Evolutionary conservation across 2,329 filamentous ascomycete species (phyloP).

Genomic region (Aspergillus thermomutatus): DNA sequence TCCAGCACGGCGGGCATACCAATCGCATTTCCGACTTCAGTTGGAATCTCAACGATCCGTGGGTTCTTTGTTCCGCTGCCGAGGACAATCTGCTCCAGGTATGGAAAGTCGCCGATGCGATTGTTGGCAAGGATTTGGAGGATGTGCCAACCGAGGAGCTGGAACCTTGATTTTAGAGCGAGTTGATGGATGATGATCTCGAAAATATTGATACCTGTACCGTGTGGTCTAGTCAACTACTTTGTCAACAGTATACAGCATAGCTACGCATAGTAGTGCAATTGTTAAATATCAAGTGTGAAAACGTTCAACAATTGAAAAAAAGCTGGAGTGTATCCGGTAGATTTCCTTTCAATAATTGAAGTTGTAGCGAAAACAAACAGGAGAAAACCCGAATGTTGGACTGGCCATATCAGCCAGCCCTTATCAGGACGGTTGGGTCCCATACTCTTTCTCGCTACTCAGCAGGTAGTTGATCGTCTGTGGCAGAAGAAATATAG

Average conservation of each 20-base stretch:
- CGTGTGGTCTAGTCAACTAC: background rate
- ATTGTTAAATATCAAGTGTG: background rate
- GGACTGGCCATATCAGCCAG: too few relatives aligned
- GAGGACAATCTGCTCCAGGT: slow-evolving; percentile 97
- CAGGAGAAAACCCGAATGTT: background rate
- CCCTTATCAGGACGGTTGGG: too few relatives aligned
- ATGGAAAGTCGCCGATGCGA: slow-evolving; percentile 81
- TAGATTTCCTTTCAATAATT: background rate
- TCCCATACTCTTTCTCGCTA: too few relatives aligned
- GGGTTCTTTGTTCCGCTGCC: slow-evolving; percentile 91
- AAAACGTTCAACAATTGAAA: background rate
- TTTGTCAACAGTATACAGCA: slow-evolving; percentile 31
- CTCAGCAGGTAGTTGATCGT: too few relatives aligned
- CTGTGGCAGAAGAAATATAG: too few relatives aligned
- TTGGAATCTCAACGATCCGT: slow-evolving; percentile 96
- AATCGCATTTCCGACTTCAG: slow-evolving; percentile 95
- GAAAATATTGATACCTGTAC: slow-evolving; percentile 46
- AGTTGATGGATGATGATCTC: background rate
- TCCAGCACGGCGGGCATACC: slow-evolving; percentile 98
- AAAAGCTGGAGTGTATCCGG: background rate
- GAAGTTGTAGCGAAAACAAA: background rate
- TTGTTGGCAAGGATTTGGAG: slow-evolving; percentile 72
- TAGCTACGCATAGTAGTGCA: background rate
- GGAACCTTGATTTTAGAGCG: slow-evolving; percentile 46
- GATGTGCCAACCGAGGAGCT: slow-evolving; percentile 75